A percentile compares a stretch with the other conserved stretches of the same genome.
phyloP scores from a whole-genome alignment of 1,139 yeast species.

The Magnusiomyces magnusii region DNA sequence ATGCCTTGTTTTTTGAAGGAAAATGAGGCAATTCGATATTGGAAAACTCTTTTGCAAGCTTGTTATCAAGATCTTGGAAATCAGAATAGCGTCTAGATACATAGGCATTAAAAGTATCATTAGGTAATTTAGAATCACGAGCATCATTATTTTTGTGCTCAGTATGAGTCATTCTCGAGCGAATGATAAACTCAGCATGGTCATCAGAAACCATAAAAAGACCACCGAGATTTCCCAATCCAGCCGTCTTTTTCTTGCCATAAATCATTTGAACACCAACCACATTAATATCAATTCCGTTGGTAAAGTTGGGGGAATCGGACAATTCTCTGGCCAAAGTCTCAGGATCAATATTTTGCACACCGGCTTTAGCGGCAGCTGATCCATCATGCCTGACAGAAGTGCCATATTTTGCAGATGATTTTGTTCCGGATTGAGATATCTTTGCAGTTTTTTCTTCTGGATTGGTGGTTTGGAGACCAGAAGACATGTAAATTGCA shows the following conservation, averaged over 20 bases:
- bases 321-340: constrained; percentile 34
- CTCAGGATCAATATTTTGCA: constrained; percentile 41
- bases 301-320: constrained; percentile 40
- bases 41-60: constrained; percentile 53
- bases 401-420: constrained; percentile 14
- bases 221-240: constrained; percentile 18
- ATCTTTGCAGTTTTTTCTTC: constrained; percentile 41
- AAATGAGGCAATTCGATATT: constrained; percentile 61
- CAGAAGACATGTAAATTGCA: constrained; percentile 64
- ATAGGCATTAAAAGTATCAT: constrained; percentile 38
- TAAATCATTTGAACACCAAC: constrained; percentile 45
- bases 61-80: constrained; percentile 48
- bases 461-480: constrained; percentile 59
- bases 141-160: constrained; percentile 19
- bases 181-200: constrained; percentile 30
- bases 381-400: constrained; percentile 26
- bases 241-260: neutral
- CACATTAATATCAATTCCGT: constrained; percentile 57
- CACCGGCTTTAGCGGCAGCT: constrained; percentile 47
- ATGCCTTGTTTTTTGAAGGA: constrained; percentile 48
- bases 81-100: constrained; percentile 59
- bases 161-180: constrained; percentile 25
- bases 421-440: constrained; percentile 18
- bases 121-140: constrained; percentile 12
- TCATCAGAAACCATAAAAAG: constrained; percentile 27